Conservation (phyloP, 495 filamentous ascomycete species). For the Copromyces sp. region DNA sequence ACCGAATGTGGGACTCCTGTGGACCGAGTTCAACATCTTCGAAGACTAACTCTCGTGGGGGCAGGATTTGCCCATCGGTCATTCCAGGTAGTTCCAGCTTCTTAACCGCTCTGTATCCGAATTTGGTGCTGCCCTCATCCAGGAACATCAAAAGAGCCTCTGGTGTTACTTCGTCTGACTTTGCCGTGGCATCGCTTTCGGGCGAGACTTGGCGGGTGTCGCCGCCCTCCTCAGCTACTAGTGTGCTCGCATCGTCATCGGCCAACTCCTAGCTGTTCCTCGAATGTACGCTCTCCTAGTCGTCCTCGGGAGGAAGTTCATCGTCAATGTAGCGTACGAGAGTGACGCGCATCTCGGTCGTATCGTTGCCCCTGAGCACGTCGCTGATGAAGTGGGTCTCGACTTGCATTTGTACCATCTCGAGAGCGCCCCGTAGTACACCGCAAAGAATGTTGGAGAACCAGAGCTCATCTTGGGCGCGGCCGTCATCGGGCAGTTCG, state of each 20-base stretch:
- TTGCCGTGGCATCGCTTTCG: background rate
- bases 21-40: background rate
- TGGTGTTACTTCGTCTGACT: background rate
- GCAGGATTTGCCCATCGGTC: background rate
- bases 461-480: conserved; percentile 95
- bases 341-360: conserved; percentile 92
- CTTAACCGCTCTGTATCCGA: background rate
- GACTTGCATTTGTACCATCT: conserved; percentile 99
- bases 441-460: conserved; percentile 97
- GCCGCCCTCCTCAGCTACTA: background rate
- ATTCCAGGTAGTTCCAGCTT: background rate
- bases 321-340: conserved; percentile 94
- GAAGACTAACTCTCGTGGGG: background rate
- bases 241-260: background rate
- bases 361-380: conserved; percentile 84
- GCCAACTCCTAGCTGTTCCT: background rate
- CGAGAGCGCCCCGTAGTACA: conserved; percentile 77
- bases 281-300: conserved; percentile 38
- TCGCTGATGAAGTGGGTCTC: conserved; percentile 97
- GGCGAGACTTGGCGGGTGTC: background rate
- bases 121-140: background rate
- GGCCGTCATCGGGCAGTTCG: conserved; percentile 89
- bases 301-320: conserved; percentile 93
- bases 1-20: background rate
- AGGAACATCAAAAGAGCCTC: background rate